Evolutionary conservation across 2,329 filamentous ascomycete genomes (phyloP).

Genomic region (Graphiopsis chlorocephala): DNA sequence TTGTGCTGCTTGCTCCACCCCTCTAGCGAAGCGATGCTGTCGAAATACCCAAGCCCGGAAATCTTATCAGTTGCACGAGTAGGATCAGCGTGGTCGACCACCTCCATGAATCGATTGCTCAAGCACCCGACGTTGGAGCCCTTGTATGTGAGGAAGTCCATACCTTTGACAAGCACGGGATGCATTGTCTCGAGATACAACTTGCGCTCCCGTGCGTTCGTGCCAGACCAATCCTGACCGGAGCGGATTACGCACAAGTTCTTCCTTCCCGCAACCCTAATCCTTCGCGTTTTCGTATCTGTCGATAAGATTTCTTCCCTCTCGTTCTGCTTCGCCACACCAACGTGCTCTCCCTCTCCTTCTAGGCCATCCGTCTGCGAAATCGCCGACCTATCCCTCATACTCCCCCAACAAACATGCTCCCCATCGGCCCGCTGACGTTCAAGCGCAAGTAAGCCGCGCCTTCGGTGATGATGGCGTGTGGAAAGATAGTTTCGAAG

Average conservation of each 20-base stretch:
- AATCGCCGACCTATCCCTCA: conserved; percentile 44
- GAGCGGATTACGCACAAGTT: conserved; percentile 47
- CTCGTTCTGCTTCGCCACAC: not conserved
- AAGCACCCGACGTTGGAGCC: conserved; percentile 46
- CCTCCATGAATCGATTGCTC: conserved; percentile 45
- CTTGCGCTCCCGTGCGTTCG: conserved; percentile 40
- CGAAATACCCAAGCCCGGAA: conserved; percentile 27
- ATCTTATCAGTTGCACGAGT: conserved; percentile 21
- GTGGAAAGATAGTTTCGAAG: conserved; percentile 46
- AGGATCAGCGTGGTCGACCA: conserved; percentile 30
- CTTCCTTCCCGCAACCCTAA: conserved; percentile 37
- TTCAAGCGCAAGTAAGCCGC: conserved; percentile 41
- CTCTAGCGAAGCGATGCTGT: conserved; percentile 23
- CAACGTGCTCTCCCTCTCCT: too few relatives aligned
- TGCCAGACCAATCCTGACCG: conserved; percentile 47
- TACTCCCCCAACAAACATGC: conserved; percentile 49
- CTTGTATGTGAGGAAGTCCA: conserved; percentile 46
- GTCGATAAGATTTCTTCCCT: not conserved
- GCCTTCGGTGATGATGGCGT: conserved; percentile 39
- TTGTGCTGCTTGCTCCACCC: conserved; percentile 27
- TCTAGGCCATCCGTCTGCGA: conserved; percentile 39
- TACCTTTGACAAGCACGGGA: conserved; percentile 43
- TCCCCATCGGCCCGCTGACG: conserved; percentile 41
- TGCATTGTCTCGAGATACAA: conserved; percentile 48
- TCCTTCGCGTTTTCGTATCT: conserved; percentile 20